Evolutionary conservation across 768 basidiomycete genomes (phyloP), one percentile per base, ranked within the genome.

Genomic region (Myochromella boudieri): DNA sequence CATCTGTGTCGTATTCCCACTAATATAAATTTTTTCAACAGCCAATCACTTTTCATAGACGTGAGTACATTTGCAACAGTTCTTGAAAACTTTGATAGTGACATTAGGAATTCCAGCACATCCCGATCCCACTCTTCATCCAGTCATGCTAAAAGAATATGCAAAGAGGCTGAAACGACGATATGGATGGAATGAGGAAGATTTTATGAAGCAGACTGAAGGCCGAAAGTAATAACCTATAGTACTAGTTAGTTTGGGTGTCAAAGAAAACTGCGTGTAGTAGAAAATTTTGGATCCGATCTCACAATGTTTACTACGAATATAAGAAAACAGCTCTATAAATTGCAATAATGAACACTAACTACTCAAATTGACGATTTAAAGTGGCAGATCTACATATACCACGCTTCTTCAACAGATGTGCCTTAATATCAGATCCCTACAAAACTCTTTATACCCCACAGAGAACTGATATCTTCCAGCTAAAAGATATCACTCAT

Each of bases 21-120:
- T 28, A 24, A 11, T 26, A 46, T 11, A 7, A 27, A 41, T 29
- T 22, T 34, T 17, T 6, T 48, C 48, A 42, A 1, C 44, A 87
- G 82, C 72, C 87, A 1, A 87, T 91, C 54, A 82, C 77, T 2
- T 80, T 91, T 64, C 88, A 91, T 59, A 89, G 81, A 63, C 87
- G 87, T 87, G 62, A 56, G 72, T 60, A 14, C 48, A 34, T 9
- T 50, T 41, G 14, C 22, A 37, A 2, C 18, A 14, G 24, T 25
- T 38, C 37, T 31, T 7, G 18, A 7, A 41, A 3, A 6, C 26
- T 27, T 21, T 56, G 12, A 46, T 44, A n/a, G 33, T 55, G 12
- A 50, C 31, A n/a, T 17, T 39, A 34, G 27, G 42, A 31, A 34
- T 29, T 52, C 34, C 31, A 89, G 87, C 88, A 11, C 87, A 91